phyloP scores from a whole-genome alignment of 148 eudicot species.

The Cornus kousa region DNA sequence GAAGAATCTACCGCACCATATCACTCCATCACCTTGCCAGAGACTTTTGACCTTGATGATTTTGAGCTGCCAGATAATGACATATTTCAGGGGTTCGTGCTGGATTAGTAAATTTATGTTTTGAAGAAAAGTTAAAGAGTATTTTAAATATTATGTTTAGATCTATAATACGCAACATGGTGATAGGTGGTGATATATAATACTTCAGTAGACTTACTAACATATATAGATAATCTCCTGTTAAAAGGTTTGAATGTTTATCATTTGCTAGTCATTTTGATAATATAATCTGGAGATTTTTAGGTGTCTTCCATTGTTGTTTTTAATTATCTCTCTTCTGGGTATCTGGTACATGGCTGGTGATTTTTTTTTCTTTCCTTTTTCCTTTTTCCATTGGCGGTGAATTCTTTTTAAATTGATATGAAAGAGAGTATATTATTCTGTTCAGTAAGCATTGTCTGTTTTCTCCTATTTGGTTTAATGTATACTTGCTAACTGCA shows the following conservation, averaged over 20 bases:
- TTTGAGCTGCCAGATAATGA: constrained; percentile 95
- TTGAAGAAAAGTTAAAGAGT: not conserved
- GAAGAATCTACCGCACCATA: constrained; percentile 96
- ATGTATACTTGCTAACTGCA: constrained; percentile 15
- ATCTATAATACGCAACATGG: not conserved
- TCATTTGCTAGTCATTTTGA: not conserved
- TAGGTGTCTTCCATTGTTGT: not conserved
- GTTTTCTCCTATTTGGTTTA: constrained; percentile 3
- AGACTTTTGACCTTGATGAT: constrained; percentile 98
- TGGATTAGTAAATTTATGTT: not conserved
- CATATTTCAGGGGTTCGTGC: constrained; percentile 70
- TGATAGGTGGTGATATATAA: not conserved
- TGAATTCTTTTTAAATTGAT: not conserved
- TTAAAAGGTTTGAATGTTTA: not conserved
- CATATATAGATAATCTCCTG: not conserved
- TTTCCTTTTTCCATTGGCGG: too few species aligned
- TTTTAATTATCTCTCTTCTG: too few species aligned
- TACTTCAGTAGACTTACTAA: not conserved
- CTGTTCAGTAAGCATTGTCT: not conserved
- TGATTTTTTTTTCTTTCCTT: too few species aligned
- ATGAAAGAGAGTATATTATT: not conserved
- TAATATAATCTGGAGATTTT: not conserved
- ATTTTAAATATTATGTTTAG: not conserved
- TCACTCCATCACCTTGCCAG: constrained; percentile 95
- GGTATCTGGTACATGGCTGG: too few species aligned